Percentiles rank a stretch among this genome's conserved stretches.
phyloP scores from a whole-genome alignment of 2,329 filamentous ascomycete species.

The Xylariaceae sp. region DNA sequence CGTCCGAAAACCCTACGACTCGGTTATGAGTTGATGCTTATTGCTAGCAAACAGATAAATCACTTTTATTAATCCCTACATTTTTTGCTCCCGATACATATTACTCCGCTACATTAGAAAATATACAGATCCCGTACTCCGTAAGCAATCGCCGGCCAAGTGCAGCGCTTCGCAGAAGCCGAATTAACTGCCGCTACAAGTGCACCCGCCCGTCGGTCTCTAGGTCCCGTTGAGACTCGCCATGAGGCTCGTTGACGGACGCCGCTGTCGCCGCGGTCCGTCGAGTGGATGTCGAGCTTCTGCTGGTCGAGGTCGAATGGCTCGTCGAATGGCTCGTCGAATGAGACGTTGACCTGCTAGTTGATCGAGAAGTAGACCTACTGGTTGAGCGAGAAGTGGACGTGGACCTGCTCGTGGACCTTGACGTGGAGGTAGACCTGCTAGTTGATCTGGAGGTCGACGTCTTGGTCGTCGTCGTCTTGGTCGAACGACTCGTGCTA shows the following conservation, averaged over 20 bases:
- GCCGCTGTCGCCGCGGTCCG: slow-evolving; percentile 9
- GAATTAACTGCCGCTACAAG: too few species aligned
- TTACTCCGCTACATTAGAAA: neutral
- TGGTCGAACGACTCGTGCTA: slow-evolving; percentile 12
- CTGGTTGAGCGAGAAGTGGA: neutral
- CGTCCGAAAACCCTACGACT: too few species aligned
- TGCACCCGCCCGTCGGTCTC: slow-evolving; percentile 14
- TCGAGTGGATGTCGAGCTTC: slow-evolving; percentile 7
- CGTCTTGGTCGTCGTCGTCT: slow-evolving; percentile 10
- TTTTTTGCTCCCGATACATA: too few species aligned
- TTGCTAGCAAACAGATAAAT: too few species aligned
- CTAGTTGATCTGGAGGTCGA: slow-evolving; percentile 25
- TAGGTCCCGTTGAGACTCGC: slow-evolving; percentile 26
- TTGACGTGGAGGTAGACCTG: slow-evolving; percentile 10
- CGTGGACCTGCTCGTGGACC: slow-evolving; percentile 4
- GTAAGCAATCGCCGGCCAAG: slow-evolving; percentile 23
- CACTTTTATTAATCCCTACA: too few species aligned
- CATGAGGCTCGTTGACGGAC: neutral
- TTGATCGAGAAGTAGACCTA: slow-evolving; percentile 6
- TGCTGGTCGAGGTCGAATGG: slow-evolving; percentile 16
- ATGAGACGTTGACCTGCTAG: slow-evolving; percentile 10
- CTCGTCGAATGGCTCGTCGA: slow-evolving; percentile 15
- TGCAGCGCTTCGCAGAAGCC: slow-evolving; percentile 14
- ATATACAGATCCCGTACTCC: slow-evolving; percentile 20
- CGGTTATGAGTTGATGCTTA: too few species aligned